Evolutionary conservation across 176 grass and related monocot species (phyloP).

Genomic region (Carex littledalei): DNA sequence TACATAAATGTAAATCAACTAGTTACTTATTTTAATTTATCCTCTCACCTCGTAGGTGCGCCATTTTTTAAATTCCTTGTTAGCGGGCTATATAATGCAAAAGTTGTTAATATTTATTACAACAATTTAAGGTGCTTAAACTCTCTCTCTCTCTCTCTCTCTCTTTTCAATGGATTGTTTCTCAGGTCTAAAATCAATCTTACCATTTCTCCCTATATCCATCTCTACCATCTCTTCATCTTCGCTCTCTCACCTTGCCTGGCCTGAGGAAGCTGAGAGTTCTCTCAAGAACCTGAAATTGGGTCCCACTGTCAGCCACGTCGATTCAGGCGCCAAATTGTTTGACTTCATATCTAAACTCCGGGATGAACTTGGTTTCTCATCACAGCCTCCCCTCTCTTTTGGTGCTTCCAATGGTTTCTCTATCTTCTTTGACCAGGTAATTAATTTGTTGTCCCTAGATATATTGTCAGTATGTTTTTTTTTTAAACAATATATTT

Average conservation of each 20-base stretch:
- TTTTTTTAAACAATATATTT: not conserved
- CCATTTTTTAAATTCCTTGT: not conserved
- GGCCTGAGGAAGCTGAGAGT: constrained; percentile 5
- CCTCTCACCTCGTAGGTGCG: not conserved
- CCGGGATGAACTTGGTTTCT: constrained; percentile 43
- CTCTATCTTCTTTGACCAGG: constrained; percentile 80
- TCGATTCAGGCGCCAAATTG: constrained; percentile 57
- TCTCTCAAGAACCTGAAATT: not conserved
- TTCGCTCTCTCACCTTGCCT: not conserved
- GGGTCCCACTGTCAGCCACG: constrained; percentile 44
- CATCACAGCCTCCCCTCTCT: constrained; percentile 24
- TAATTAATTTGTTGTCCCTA: not conserved
- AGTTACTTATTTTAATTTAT: not conserved
- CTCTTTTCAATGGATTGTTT: not conserved
- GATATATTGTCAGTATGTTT: not conserved
- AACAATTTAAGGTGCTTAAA: not conserved
- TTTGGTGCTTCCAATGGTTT: constrained; percentile 36
- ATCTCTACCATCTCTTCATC: not conserved
- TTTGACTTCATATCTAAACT: constrained; percentile 60
- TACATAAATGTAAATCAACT: not conserved
- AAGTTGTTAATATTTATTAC: not conserved
- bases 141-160: not conserved
- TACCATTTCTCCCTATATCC: constrained; percentile 14
- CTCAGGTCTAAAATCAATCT: constrained; percentile 14
- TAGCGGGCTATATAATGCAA: not conserved